Evolutionary conservation across 192 early-diverging fungal species (phyloP), one percentile per base, ranked within the genome.

Genomic region (Cetraspora pellucida): DNA sequence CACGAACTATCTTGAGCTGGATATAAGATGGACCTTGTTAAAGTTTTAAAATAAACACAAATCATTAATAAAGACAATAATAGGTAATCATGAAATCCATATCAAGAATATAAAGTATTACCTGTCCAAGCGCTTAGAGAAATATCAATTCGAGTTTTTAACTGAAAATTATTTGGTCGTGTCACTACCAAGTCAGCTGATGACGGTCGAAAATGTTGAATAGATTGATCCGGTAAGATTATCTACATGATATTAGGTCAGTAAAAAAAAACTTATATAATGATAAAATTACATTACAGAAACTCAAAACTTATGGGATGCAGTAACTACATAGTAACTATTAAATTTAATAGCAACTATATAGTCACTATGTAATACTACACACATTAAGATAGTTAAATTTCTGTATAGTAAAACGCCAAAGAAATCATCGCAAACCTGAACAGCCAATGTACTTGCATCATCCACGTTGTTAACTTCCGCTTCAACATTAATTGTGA

Each of bases 71-170:
- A 61, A 60, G 1, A 45, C 0, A 21, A 73, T 73, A 1, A 45
- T 17, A 0, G 5, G 17, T 19, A 16, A n/a, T n/a, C 1, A 10
- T 54, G 14, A 71, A 23, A 57, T 58, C 10, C 17, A 57, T 72
- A 8, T 19, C 13, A 73, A 19, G 4, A 9, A 44, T 5, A 25
- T 45, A 60, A 14, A 19, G 23, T 23, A 37, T 37, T 52, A 76
- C 61, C 61, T n/a, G 74, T 66, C 74, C 74, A 76, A 10, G 74
- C 21, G 10, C 61, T 49, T 52, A 65, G 74, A 54, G 74, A 76
- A 43, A 76, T 76, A 14, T 76, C 74, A 2, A 76, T 65, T 27
- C 49, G 63, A 27, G 74, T 76, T 65, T 45, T 59, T 17, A 76
- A 31, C 19, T 66, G 74, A 54, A 37, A 54, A 27, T 76, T 37